A percentile compares a stretch with the other conserved stretches of the same genome.
These are phyloP conservation scores for Apiotrichum brassicae DNA, from an alignment of 1,284 basidiomycete species.

Conservation along the genomic window DNA sequence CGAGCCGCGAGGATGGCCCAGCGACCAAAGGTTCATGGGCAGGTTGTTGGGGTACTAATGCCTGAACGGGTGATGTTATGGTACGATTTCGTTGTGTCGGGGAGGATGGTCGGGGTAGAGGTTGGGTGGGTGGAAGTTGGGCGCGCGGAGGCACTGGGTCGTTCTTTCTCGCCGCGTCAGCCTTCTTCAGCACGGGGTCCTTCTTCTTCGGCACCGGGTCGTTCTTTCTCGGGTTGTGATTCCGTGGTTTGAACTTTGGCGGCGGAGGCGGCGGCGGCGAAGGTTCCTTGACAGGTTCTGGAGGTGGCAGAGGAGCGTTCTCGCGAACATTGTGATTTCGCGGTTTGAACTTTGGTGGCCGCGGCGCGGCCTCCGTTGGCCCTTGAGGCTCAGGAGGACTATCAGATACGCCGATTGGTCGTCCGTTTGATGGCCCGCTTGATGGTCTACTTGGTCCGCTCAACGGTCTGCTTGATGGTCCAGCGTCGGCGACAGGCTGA, in stretches of 20 bases:
- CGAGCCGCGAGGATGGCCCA: too few species aligned
- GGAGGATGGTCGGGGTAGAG: too few species aligned
- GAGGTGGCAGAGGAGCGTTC: background rate
- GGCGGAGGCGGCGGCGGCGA: background rate
- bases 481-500: background rate
- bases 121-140: background rate
- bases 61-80: background rate
- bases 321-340: conserved; percentile 1
- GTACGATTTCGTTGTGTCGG: too few species aligned
- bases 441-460: too few species aligned
- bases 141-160: background rate
- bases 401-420: too few species aligned
- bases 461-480: too few species aligned
- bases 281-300: background rate
- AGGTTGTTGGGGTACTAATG: background rate
- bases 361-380: too few species aligned
- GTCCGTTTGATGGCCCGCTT: too few species aligned
- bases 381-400: too few species aligned
- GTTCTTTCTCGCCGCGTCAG: background rate
- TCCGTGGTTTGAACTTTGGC: background rate
- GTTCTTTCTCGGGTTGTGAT: conserved; percentile 1
- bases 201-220: background rate
- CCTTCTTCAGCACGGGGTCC: too few species aligned
- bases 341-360: background rate
- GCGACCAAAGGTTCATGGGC: too few species aligned